These are phyloP conservation scores for Phytophthora agathidicida DNA, from an alignment of 352 stramenopile species.

Conservation along the genomic window DNA sequence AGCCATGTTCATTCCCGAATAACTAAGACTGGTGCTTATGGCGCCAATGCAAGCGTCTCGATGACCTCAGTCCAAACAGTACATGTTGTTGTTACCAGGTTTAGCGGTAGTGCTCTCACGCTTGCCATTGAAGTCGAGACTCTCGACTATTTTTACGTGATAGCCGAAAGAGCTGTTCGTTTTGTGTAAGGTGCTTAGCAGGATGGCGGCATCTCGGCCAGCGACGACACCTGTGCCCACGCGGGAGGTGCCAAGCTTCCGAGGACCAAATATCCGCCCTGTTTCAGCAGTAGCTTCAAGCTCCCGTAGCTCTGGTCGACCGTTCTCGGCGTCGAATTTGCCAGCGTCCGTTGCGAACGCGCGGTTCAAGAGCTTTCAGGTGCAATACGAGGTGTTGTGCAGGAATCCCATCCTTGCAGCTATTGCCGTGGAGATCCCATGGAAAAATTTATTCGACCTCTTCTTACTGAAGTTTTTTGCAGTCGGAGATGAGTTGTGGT, in stretches of 20 bases:
- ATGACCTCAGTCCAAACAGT: too few relatives aligned
- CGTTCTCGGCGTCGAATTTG: constrained; percentile 58
- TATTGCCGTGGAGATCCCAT: constrained; percentile 56
- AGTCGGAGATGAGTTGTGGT: constrained; percentile 51
- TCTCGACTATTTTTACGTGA: constrained; percentile 9
- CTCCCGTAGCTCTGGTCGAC: constrained; percentile 27
- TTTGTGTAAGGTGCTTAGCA: too few relatives aligned
- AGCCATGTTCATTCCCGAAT: too few relatives aligned
- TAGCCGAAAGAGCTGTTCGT: background rate
- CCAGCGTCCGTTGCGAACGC: constrained; percentile 49
- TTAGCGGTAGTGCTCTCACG: too few relatives aligned
- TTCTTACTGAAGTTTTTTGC: constrained; percentile 61
- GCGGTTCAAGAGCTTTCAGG: constrained; percentile 57
- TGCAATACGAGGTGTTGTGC: constrained; percentile 60
- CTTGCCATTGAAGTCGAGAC: too few relatives aligned
- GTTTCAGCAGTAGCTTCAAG: constrained; percentile 15
- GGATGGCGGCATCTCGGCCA: constrained; percentile 14
- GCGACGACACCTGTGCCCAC: constrained; percentile 17
- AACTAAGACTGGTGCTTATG: too few relatives aligned
- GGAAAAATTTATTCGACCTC: constrained; percentile 66
- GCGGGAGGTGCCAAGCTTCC: background rate
- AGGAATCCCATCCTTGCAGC: constrained; percentile 50
- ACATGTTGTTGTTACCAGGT: too few relatives aligned
- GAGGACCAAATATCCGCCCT: constrained; percentile 1
- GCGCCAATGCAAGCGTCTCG: too few relatives aligned